phyloP scores from a whole-genome alignment of 78 protist species.

The Dictyostelium purpureum region DNA sequence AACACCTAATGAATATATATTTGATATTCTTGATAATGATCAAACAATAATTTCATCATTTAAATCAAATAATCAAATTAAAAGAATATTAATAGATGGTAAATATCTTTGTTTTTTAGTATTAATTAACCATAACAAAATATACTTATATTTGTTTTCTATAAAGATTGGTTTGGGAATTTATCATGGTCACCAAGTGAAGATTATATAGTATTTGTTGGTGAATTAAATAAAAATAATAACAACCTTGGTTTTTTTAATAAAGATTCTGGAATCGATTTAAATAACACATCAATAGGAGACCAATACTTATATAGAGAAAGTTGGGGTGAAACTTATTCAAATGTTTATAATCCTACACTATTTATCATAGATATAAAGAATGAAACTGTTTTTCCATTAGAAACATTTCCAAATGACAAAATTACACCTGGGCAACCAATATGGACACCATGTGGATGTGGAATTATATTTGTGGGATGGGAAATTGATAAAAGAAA shows the following conservation, averaged over 20 bases:
- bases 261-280: neutral
- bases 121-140: neutral
- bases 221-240: neutral
- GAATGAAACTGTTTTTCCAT: constrained; percentile 8
- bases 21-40: constrained; percentile 6
- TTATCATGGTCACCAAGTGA: constrained; percentile 68
- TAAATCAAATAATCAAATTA: constrained; percentile 14
- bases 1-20: neutral
- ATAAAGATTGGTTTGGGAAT: constrained; percentile 65
- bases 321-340: constrained; percentile 68
- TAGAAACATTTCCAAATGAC: constrained; percentile 14
- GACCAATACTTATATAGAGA: constrained; percentile 19
- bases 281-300: constrained; percentile 11
- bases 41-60: neutral
- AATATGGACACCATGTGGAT: constrained; percentile 3
- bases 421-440: constrained; percentile 53
- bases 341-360: neutral
- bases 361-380: constrained; percentile 37
- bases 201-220: constrained; percentile 45
- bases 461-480: constrained; percentile 34
- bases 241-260: constrained; percentile 30
- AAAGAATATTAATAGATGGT: constrained; percentile 46
- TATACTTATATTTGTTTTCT: neutral
- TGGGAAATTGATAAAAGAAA: constrained; percentile 39
- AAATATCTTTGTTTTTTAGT: neutral